Base-by-base conservation (phyloP, 306 rosid species). In the Citrullus colocynthis region DNA sequence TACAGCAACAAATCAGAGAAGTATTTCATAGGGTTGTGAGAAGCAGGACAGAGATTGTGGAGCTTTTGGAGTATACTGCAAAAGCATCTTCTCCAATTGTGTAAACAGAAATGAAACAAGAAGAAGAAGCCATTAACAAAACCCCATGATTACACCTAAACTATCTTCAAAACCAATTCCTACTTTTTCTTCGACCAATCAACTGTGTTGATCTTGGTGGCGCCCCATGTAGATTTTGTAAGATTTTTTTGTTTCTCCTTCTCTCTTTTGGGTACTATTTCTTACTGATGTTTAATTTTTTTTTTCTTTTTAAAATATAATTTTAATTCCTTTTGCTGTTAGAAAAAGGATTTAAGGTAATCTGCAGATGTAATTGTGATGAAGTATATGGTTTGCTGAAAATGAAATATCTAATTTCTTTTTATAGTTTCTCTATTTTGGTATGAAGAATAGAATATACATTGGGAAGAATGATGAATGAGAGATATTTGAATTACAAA, bases 1-100 rank as follows among this genome's bases (percentile, higher is more conserved):
- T 96, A 80, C 98, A 96, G 87, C 90, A 80, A 64, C 99, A 96
- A 63, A 91, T 96, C 67, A 87, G 98, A 59, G 98, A 91, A 83
- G 90, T 92, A 0, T 96, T 92, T 63, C 99, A 92, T 54, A 91
- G 92, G 87, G 71, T 88, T 24, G 93, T 92, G 37, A 87, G 93
- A 86, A 96, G 93, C 87, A 89, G 97, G 81, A 34, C 93, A 6
- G 98, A 96, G 88, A 86, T 96, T 78, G 89, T 92, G 12, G 83
- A 83, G 59, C 87, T 86, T 6, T 71, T 96, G 85, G 99, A 96
- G 54, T 92, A 81, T 56, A 87, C 85, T 70, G 93, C 90, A 51
- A 96, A 86, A 78, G 51, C 80, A 42, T 41, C 90, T 28, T 37
- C 91, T 9, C 86, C 96, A 60, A 3, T 82, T 9, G 58, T 60